Base-by-base conservation (phyloP, 768 basidiomycete species). In the Boletus subcaerulescens region DNA sequence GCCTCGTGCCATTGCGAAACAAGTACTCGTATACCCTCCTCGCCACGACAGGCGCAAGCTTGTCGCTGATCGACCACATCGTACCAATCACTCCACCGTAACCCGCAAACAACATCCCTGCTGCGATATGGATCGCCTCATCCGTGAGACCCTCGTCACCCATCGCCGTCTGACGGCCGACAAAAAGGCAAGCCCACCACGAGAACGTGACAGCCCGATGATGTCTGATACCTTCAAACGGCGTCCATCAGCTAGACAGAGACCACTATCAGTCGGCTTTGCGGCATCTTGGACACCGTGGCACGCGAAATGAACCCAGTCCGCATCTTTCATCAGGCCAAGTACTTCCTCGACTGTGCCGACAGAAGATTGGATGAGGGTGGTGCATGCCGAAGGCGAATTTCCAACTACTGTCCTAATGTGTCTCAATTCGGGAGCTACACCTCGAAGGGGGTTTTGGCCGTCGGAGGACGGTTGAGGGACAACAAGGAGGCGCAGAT, bases 31-130 rank as follows among this genome's bases (percentile, higher is more conserved):
- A 78, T 29, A 77, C 68, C 13, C 61, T 58, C 36, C 56, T 56
- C 5, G 74, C 64, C 47, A 77, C 59, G 3, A 38, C 14, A 8
- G 75, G 72, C 4, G 69, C 78, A 54, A 73, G 66, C 1, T 6
- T 42, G 13, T 50, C 49, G 15, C 40, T 33, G 40, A 50, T 33
- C 40, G 40, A 42, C 49, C 40, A 50, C 49, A 50, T 42, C 40
- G 40, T 42, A 7, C 32, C 31, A 22, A 50, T n/a, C 5, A 50
- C 49, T 0, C 68, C 62, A 8, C 52, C 42, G 46, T 62, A 73
- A 7, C 72, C 72, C 0, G 63, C 65, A 32, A 65, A 55, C 45
- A 74, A 56, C 72, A 79, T 74, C 5, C 73, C 49, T 0, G 49
- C 47, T 14, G 47, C 47, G 11, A 48, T 39, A 29, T 48, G 47